Evolutionary conservation across 768 basidiomycete species (phyloP).

Genomic region (Pleurotus eryngii): DNA sequence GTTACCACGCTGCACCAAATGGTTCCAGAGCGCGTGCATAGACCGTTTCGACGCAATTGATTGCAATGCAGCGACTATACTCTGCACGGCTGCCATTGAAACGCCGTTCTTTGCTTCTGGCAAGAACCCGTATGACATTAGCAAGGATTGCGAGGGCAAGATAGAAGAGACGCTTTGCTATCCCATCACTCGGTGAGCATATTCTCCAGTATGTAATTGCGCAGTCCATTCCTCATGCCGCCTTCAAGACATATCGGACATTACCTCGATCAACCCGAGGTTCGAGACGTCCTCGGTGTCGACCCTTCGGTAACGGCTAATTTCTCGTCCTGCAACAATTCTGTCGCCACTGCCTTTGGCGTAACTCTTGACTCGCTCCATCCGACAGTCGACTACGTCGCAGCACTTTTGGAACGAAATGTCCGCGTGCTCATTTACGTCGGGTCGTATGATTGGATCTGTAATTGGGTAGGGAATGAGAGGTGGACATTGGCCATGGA

Average conservation of each 20-base stretch:
- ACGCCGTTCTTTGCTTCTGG: conserved; percentile 36
- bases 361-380: conserved; percentile 38
- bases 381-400: conserved; percentile 41
- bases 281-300: conserved; percentile 61
- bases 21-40: conserved; percentile 53
- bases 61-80: conserved; percentile 58
- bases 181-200: conserved; percentile 35
- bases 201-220: neutral
- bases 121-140: conserved; percentile 69
- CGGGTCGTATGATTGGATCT: conserved; percentile 53
- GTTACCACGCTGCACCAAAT: conserved; percentile 64
- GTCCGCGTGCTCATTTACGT: conserved; percentile 53
- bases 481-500: conserved; percentile 55
- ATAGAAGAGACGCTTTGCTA: conserved; percentile 53
- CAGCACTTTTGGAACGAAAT: conserved; percentile 42
- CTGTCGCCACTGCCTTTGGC: conserved; percentile 48
- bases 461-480: conserved; percentile 66
- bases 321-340: conserved; percentile 28
- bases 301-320: conserved; percentile 37
- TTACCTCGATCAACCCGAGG: conserved; percentile 59
- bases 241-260: conserved; percentile 44
- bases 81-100: conserved; percentile 56
- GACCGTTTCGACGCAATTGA: conserved; percentile 61
- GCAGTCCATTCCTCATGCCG: neutral
- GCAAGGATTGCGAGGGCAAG: conserved; percentile 51